Base-by-base conservation (phyloP, 257 asterid species). In the Agastache rugosa region DNA sequence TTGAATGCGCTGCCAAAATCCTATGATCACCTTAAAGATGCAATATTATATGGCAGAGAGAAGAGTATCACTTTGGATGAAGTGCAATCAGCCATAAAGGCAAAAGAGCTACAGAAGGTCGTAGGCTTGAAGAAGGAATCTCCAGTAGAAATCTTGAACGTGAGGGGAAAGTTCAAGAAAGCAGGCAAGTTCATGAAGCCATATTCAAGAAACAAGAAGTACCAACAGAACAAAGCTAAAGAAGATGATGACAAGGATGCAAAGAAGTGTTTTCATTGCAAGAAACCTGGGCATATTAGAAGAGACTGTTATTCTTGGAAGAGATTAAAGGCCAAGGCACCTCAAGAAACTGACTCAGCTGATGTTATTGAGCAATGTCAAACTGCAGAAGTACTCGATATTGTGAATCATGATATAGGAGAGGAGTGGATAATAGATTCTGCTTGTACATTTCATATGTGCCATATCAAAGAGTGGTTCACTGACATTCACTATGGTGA, bases 381-480 rank as follows among this genome's bases (percentile, higher is more conserved):
- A n/a, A n/a, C n/a, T n/a, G n/a, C n/a, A n/a, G n/a, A n/a, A n/a
- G n/a, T n/a, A n/a, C n/a, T n/a, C n/a, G n/a, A n/a, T n/a, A n/a
- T n/a, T n/a, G n/a, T 4, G 0, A 6, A 47, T 0, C 1, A 0
- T 6, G 0, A 4, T 0, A 16, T 47, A 1, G 19, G n/a, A 0
- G 6, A 14, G 5, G 1, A 47, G 0, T 47, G 53, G 53, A 47
- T 47, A 0, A 11, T 47, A 6, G 53, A 47, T 8, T 1, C 53
- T 0, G 53, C 6, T 0, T 47, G 53, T 3, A 2, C 53, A 0
- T 47, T 47, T 11, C 53, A 14, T 3, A 47, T 47, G 53, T 47
- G 19, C 1, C 53, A 15, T 0, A 3, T 7, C 1, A 47, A 15
- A 4, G 7, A 3, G 0, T 47, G 53, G 53, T 14, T 47, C 17